Percentiles rank a stretch among this genome's conserved stretches.
Evolutionary conservation across 331 rosid genomes (phyloP).

Genomic region (Ulmus americana): DNA sequence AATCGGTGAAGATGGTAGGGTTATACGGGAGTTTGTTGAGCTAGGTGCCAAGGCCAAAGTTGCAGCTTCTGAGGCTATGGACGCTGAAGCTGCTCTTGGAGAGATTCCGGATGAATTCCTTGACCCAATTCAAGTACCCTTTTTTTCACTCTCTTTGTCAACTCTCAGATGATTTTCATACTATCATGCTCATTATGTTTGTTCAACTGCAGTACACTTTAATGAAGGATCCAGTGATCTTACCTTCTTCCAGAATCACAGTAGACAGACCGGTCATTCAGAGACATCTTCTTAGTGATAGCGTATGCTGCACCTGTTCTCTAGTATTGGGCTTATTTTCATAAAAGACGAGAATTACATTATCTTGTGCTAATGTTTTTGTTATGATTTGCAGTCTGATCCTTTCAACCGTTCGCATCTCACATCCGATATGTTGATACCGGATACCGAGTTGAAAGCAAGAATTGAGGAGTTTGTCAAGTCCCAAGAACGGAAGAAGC

Average conservation of each 20-base stretch:
- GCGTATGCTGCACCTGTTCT: conserved; percentile 25
- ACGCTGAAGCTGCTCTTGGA: conserved; percentile 82
- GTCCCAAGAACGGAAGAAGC: conserved; percentile 64
- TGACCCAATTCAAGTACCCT: conserved; percentile 89
- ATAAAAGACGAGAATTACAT: too few species aligned
- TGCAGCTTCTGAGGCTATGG: conserved; percentile 96
- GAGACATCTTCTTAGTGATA: conserved; percentile 96
- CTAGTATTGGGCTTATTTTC: neutral
- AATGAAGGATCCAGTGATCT: conserved; percentile 97
- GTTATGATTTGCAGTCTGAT: conserved; percentile 54
- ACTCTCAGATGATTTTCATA: neutral
- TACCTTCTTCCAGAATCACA: conserved; percentile 87
- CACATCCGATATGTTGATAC: conserved; percentile 74
- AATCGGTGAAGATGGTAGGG: conserved; percentile 82
- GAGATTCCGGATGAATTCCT: conserved; percentile 99
- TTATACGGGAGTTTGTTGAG: conserved; percentile 66
- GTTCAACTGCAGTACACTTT: conserved; percentile 66
- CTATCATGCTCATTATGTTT: neutral
- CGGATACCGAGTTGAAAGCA: conserved; percentile 60
- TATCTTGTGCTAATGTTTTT: conserved; percentile 14
- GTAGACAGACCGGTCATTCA: conserved; percentile 92
- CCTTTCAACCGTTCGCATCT: conserved; percentile 98
- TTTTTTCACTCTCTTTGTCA: neutral
- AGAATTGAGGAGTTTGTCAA: conserved; percentile 71
- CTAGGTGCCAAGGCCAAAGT: conserved; percentile 83